phyloP scores from a whole-genome alignment of 257 asterid genomes.

The Fraxinus quadrangulata region DNA sequence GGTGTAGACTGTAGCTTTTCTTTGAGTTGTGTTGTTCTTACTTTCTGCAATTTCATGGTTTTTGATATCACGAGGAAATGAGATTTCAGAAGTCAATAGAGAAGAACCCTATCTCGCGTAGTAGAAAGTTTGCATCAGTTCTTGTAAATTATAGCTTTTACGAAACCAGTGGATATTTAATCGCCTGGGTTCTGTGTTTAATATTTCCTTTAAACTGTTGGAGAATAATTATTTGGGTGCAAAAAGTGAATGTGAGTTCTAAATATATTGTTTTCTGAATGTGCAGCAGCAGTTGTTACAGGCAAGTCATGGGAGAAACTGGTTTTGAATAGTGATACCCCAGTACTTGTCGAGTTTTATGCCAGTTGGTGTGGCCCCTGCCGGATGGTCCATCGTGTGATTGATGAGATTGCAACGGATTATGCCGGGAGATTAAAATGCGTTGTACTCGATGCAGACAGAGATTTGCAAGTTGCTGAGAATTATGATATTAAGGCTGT shows the following conservation, averaged over 20 bases:
- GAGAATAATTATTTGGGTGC: background rate
- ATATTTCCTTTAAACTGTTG: background rate
- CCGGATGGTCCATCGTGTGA: constrained; percentile 86
- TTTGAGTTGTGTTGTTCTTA: too few relatives aligned
- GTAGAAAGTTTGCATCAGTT: background rate
- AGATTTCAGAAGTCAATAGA: too few relatives aligned
- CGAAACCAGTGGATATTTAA: too few relatives aligned
- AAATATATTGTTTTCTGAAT: constrained; percentile 11
- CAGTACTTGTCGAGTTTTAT: constrained; percentile 82
- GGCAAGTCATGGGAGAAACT: constrained; percentile 76
- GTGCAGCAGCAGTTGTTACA: constrained; percentile 64
- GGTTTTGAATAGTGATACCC: constrained; percentile 54
- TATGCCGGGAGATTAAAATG: constrained; percentile 78
- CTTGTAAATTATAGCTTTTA: background rate
- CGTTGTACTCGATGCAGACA: constrained; percentile 68
- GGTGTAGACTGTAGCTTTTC: background rate
- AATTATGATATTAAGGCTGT: constrained; percentile 79
- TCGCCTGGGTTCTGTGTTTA: background rate
- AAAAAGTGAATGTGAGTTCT: background rate
- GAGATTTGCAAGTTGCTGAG: constrained; percentile 60
- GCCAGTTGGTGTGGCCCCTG: constrained; percentile 98
- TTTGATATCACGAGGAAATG: background rate
- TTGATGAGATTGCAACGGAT: constrained; percentile 77
- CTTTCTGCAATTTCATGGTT: background rate
- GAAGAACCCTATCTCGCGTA: background rate